phyloP scores from a whole-genome alignment of 495 filamentous ascomycete species.

The Friedmanniomyces endolithicus region DNA sequence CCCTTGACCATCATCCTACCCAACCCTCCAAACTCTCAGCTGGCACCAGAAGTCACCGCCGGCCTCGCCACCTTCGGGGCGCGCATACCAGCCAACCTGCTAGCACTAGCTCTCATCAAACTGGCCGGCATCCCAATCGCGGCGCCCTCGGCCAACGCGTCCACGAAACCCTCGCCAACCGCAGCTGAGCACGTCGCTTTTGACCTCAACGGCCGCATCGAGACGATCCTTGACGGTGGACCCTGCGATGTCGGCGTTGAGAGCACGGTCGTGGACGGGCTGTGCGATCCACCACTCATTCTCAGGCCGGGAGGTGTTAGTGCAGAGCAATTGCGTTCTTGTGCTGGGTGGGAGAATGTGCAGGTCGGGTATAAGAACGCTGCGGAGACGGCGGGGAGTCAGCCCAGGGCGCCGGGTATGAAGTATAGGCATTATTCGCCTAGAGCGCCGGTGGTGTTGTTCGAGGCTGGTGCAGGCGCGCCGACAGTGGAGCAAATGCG shows the following conservation, averaged over 20 bases:
- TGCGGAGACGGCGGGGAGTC: constrained; percentile 37
- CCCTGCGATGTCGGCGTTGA: constrained; percentile 79
- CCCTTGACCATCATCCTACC: constrained; percentile 86
- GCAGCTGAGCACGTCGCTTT: constrained; percentile 76
- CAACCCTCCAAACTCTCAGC: constrained; percentile 50
- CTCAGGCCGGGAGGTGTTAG: constrained; percentile 85
- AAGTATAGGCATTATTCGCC: constrained; percentile 98
- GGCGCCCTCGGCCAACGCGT: constrained; percentile 91
- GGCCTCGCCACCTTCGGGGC: constrained; percentile 72
- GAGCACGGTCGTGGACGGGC: constrained; percentile 89
- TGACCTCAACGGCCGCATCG: constrained; percentile 74
- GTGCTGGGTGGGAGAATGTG: constrained; percentile 69
- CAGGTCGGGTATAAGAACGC: constrained; percentile 61
- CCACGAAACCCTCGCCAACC: constrained; percentile 81
- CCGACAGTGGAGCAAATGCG: constrained; percentile 26
- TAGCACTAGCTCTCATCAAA: constrained; percentile 78
- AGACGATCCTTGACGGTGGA: constrained; percentile 82
- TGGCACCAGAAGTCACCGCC: constrained; percentile 82
- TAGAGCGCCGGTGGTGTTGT: constrained; percentile 73
- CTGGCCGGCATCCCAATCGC: constrained; percentile 66
- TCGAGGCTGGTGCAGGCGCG: constrained; percentile 41
- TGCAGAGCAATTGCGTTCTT: constrained; percentile 62
- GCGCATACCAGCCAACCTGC: constrained; percentile 70
- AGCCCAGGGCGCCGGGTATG: constrained; percentile 86
- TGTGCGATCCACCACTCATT: constrained; percentile 66